Evolutionary conservation across 805 yeast genomes (phyloP).

Genomic region (Tetrapisispora phaffii): DNA sequence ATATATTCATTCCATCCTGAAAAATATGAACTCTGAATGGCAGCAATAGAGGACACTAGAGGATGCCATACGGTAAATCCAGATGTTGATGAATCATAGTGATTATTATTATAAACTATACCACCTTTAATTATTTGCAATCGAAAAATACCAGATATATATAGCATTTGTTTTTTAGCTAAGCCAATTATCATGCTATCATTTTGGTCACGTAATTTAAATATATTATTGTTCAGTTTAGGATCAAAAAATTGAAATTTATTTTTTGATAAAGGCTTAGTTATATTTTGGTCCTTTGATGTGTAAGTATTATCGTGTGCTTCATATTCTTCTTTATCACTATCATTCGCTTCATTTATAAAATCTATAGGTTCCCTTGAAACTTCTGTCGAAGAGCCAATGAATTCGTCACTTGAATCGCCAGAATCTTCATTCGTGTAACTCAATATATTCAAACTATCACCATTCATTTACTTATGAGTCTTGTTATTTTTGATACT

Average conservation of each 20-base stretch:
- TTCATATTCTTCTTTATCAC: not conserved
- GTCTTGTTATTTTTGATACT: not conserved
- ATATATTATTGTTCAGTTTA: constrained; percentile 9
- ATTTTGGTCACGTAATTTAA: constrained; percentile 5
- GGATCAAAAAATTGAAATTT: constrained; percentile 6
- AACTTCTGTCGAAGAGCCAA: not conserved
- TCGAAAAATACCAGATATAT: constrained; percentile 21
- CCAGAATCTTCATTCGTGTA: not conserved
- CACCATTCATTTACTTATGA: not conserved
- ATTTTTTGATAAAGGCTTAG: not conserved
- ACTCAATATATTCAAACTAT: not conserved
- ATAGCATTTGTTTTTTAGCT: constrained; percentile 16
- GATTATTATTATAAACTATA: constrained; percentile 23
- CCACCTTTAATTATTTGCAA: constrained; percentile 28
- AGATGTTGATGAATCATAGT: constrained; percentile 22
- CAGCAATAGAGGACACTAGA: constrained; percentile 20
- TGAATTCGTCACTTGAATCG: not conserved
- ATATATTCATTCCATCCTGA: constrained; percentile 27
- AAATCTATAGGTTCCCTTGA: not conserved
- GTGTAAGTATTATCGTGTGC: not conserved
- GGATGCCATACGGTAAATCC: constrained; percentile 23
- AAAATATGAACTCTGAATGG: constrained; percentile 21
- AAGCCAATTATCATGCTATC: constrained; percentile 16
- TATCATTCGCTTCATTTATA: not conserved
- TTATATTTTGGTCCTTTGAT: not conserved